Percentiles rank a stretch among this genome's conserved stretches.
Evolutionary conservation across 1,284 basidiomycete genomes (phyloP).

Genomic region (Ganoderma leucocontextum): DNA sequence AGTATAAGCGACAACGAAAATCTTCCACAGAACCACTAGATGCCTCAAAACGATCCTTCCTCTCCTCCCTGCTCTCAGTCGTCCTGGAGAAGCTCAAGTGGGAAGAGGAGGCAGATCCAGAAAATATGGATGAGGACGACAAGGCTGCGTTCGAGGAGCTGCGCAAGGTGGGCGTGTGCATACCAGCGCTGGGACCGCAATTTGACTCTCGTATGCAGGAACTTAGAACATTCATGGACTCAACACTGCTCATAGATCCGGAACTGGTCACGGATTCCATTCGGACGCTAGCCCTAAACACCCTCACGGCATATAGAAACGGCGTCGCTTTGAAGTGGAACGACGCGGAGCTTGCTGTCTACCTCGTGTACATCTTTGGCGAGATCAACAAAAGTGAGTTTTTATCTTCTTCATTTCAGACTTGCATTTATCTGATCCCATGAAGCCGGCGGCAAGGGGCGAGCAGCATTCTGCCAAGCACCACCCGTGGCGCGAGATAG

Average conservation of each 20-base stretch:
- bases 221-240: constrained; percentile 84
- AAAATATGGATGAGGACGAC: constrained; percentile 92
- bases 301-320: constrained; percentile 72
- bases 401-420: constrained; percentile 29
- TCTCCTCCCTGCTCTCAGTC: constrained; percentile 82
- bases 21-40: constrained; percentile 72
- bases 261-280: constrained; percentile 81
- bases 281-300: constrained; percentile 75
- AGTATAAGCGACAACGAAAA: constrained; percentile 86
- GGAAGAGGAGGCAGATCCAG: constrained; percentile 84
- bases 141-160: constrained; percentile 85
- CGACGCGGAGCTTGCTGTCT: constrained; percentile 92
- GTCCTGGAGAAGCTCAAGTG: constrained; percentile 92
- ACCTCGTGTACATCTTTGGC: constrained; percentile 93
- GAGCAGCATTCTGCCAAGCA: constrained; percentile 77
- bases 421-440: neutral
- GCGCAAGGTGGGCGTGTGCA: constrained; percentile 68
- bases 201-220: constrained; percentile 56
- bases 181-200: neutral
- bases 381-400: constrained; percentile 84
- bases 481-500: constrained; percentile 68
- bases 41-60: constrained; percentile 80
- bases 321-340: constrained; percentile 85
- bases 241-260: constrained; percentile 83
- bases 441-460: constrained; percentile 75